phyloP scores from a whole-genome alignment of 345 rosid genomes.

The Citrus reticulata region DNA sequence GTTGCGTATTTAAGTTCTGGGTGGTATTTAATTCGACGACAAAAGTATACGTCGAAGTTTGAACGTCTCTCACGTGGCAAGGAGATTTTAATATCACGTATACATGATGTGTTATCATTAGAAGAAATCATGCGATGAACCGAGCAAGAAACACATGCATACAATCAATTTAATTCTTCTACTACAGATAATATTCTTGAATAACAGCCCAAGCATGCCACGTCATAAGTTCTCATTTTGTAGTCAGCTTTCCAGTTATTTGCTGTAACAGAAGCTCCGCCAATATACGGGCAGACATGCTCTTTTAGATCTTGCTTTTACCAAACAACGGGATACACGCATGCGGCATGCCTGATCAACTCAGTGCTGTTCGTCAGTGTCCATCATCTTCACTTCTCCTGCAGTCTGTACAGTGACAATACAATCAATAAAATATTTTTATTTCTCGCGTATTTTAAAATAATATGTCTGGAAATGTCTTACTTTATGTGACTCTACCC shows the following conservation, averaged over 20 bases:
- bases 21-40: no score
- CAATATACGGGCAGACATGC: not conserved
- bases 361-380: not conserved
- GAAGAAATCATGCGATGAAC: no score
- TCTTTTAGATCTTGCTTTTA: not conserved
- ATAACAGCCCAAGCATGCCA: not conserved
- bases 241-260: not conserved
- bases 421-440: not conserved
- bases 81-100: no score
- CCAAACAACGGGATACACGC: not conserved
- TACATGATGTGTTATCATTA: no score
- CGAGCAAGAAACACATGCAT: no score
- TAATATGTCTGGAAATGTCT: constrained; percentile 30
- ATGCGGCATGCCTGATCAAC: not conserved
- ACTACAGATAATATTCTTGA: no score
- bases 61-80: no score
- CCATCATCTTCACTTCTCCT: not conserved
- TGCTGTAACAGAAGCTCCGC: not conserved
- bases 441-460: not conserved
- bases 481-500: constrained; percentile 58
- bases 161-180: no score
- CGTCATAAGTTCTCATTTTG: not conserved
- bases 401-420: not conserved
- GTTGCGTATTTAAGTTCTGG: not conserved
- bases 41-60: no score